Percentiles rank a stretch among this genome's conserved stretches.
phyloP scores from a whole-genome alignment of 2,329 filamentous ascomycete genomes.

The Pseudocercospora pini-densiflorae region DNA sequence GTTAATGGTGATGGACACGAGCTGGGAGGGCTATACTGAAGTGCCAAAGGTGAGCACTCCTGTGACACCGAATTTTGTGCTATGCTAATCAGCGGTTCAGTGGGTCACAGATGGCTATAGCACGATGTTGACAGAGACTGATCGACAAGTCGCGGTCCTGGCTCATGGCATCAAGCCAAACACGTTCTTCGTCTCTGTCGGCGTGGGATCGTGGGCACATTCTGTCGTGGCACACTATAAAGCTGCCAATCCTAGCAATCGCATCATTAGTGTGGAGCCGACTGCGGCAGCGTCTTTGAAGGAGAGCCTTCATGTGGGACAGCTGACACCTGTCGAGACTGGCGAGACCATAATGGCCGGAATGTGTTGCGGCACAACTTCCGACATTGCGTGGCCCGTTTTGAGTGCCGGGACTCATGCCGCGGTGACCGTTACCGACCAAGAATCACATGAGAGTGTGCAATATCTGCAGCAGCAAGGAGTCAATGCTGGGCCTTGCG shows the following conservation, averaged over 20 bases:
- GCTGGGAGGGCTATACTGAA: conserved; percentile 68
- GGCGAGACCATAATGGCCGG: conserved; percentile 73
- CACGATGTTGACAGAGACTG: conserved; percentile 72
- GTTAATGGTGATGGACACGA: conserved; percentile 70
- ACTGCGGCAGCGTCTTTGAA: conserved; percentile 66
- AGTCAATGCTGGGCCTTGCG: conserved; percentile 65
- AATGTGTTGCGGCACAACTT: conserved; percentile 73
- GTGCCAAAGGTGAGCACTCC: conserved; percentile 59
- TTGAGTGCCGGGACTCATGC: conserved; percentile 64
- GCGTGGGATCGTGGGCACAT: conserved; percentile 74
- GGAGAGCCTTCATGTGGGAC: conserved; percentile 56
- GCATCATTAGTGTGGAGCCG: conserved; percentile 72
- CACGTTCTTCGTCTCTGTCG: conserved; percentile 67
- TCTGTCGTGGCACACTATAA: conserved; percentile 71
- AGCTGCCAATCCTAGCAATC: conserved; percentile 32
- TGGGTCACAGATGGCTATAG: conserved; percentile 81
- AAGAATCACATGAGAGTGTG: conserved; percentile 64
- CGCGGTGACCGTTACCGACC: conserved; percentile 64
- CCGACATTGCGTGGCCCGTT: conserved; percentile 66
- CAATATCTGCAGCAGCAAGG: conserved; percentile 55
- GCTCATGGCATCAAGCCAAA: conserved; percentile 44
- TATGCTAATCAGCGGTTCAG: conserved; percentile 33
- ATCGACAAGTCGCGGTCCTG: conserved; percentile 60
- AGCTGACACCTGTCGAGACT: conserved; percentile 58
- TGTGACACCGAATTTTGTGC: not conserved